Percentiles rank a stretch among this genome's conserved stretches.
These are phyloP conservation scores for Chlamydomonas eustigma DNA, from an alignment of 139 green algal species.

Conservation along the genomic window DNA sequence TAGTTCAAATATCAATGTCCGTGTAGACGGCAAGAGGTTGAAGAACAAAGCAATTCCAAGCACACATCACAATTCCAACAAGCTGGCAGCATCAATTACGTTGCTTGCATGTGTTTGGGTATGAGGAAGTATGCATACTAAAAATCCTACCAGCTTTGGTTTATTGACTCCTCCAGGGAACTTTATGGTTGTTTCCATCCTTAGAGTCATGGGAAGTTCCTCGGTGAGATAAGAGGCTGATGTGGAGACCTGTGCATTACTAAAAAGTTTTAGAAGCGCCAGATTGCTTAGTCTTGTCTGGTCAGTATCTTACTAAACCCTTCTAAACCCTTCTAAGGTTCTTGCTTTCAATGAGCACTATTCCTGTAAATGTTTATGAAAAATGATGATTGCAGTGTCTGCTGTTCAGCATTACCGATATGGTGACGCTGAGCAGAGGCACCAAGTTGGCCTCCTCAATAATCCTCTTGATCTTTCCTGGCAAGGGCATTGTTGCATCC, in stretches of 20 bases:
- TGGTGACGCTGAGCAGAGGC: neutral
- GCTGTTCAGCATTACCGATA: neutral
- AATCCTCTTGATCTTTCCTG: neutral
- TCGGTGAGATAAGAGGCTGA: constrained; percentile 5
- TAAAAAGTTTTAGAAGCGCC: no score
- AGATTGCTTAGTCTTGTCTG: no score
- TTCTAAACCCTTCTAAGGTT: no score
- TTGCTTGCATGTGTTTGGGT: neutral
- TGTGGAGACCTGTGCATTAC: constrained; percentile 16
- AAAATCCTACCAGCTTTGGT: constrained; percentile 62
- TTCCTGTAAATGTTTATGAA: no score
- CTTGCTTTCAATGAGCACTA: no score
- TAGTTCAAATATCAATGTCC: no score
- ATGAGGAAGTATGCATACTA: neutral
- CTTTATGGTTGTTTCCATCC: constrained; percentile 20
- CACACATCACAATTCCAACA: no score
- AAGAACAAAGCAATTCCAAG: no score
- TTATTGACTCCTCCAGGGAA: constrained; percentile 83
- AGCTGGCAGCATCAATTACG: no score
- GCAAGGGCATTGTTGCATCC: neutral
- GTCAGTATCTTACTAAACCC: no score
- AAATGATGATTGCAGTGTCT: neutral
- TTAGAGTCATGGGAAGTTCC: neutral
- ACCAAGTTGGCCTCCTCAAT: neutral
- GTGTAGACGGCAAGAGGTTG: no score